phyloP scores from a whole-genome alignment of 257 asterid species.

The Eustoma russellianum region DNA sequence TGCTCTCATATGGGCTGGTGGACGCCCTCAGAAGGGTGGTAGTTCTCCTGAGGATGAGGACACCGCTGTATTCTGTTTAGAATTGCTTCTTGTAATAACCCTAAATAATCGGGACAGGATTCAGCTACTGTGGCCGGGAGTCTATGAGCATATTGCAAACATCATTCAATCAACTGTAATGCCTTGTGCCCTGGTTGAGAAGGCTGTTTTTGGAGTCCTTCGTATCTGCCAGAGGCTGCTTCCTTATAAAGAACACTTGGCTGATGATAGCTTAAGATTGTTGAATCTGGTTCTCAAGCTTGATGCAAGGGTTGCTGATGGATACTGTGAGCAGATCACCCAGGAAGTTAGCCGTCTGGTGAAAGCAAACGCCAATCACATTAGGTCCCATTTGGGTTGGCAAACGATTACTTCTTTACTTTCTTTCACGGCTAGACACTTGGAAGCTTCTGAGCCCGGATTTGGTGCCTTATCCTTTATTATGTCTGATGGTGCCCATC shows the following conservation, averaged over 20 bases:
- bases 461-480: slow-evolving; percentile 67
- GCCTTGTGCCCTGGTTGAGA: slow-evolving; percentile 89
- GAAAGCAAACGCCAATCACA: slow-evolving; percentile 71
- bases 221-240: slow-evolving; percentile 86
- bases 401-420: slow-evolving; percentile 67
- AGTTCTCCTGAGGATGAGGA: slow-evolving; percentile 90
- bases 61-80: slow-evolving; percentile 93
- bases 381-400: slow-evolving; percentile 78
- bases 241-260: slow-evolving; percentile 83
- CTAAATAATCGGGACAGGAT: slow-evolving; percentile 82
- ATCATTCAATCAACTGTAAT: slow-evolving; percentile 87
- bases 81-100: slow-evolving; percentile 81
- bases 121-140: slow-evolving; percentile 85
- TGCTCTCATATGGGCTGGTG: slow-evolving; percentile 94
- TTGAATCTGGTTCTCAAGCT: slow-evolving; percentile 81
- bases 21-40: slow-evolving; percentile 87
- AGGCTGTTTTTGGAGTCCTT: slow-evolving; percentile 87
- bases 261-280: slow-evolving; percentile 74
- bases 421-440: slow-evolving; percentile 83
- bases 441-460: slow-evolving; percentile 92
- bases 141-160: slow-evolving; percentile 79
- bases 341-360: slow-evolving; percentile 89
- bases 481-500: slow-evolving; percentile 86
- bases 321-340: slow-evolving; percentile 90
- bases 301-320: slow-evolving; percentile 88